These are phyloP conservation scores for Malassezia arunalokei DNA, from an alignment of 1,284 basidiomycete genomes.

Conservation along the genomic window DNA sequence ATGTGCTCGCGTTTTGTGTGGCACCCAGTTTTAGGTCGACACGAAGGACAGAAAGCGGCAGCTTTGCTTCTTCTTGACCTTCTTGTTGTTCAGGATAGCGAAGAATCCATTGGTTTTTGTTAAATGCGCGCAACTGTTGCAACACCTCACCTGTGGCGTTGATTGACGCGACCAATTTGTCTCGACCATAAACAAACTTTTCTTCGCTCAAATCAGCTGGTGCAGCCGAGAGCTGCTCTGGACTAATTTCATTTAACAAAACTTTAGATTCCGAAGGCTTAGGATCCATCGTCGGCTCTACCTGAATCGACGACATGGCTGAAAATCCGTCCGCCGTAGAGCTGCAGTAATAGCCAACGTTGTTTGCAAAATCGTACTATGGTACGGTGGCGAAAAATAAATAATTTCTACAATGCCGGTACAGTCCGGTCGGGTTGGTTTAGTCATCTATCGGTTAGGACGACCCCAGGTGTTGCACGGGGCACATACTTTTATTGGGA, in stretches of 20 bases:
- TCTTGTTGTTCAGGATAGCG: constrained; percentile 56
- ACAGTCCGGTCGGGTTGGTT: too few relatives aligned
- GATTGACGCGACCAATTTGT: constrained; percentile 60
- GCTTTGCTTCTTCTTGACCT: constrained; percentile 14
- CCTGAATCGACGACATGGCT: too few relatives aligned
- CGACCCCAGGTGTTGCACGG: too few relatives aligned
- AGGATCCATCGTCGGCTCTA: too few relatives aligned
- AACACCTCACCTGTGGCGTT: constrained; percentile 61
- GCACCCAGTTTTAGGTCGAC: constrained; percentile 81
- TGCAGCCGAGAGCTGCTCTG: neutral
- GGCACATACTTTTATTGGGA: too few relatives aligned
- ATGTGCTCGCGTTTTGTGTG: constrained; percentile 50
- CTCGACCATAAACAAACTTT: constrained; percentile 2
- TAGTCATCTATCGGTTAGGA: too few relatives aligned
- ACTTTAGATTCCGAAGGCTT: neutral
- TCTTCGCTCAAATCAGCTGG: constrained; percentile 9
- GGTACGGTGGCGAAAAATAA: too few relatives aligned
- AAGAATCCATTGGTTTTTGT: constrained; percentile 71
- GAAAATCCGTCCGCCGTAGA: too few relatives aligned
- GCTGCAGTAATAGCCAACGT: too few relatives aligned
- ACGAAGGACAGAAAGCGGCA: constrained; percentile 56
- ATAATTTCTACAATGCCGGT: too few relatives aligned
- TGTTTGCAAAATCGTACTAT: too few relatives aligned
- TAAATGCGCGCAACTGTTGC: constrained; percentile 64
- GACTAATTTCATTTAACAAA: too few relatives aligned